phyloP scores from a whole-genome alignment of 129 eudicot genomes.

The Heracleum sosnowskyi region DNA sequence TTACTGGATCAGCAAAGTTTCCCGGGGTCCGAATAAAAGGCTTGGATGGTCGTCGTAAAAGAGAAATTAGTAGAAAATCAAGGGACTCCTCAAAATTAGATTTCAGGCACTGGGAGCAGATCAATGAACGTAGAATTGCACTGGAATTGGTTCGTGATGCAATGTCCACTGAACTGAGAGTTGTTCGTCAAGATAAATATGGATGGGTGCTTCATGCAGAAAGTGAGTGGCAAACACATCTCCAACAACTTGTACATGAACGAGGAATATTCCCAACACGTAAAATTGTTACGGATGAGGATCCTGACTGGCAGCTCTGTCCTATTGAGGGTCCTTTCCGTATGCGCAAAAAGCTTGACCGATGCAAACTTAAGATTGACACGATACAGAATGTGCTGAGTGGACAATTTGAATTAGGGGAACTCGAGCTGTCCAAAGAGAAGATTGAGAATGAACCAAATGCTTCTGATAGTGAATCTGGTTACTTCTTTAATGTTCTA shows the following conservation, averaged over 20 bases:
- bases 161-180: conserved; percentile 80
- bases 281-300: conserved; percentile 33
- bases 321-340: conserved; percentile 98
- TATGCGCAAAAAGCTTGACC: conserved; percentile 92
- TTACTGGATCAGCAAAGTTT: conserved; percentile 73
- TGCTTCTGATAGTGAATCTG: conserved; percentile 48
- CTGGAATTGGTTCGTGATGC: conserved; percentile 79
- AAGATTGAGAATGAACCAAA: conserved; percentile 44
- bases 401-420: conserved; percentile 54
- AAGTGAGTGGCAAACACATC: conserved; percentile 95
- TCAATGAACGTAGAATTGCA: conserved; percentile 75
- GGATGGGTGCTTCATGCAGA: conserved; percentile 99
- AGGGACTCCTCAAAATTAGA: conserved; percentile 62
- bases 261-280: conserved; percentile 85
- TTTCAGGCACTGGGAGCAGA: conserved; percentile 81
- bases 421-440: conserved; percentile 37
- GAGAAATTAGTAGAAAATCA: conserved; percentile 54
- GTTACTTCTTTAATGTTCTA: conserved; percentile 41
- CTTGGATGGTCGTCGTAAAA: conserved; percentile 84
- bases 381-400: conserved; percentile 57
- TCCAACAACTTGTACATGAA: conserved; percentile 92
- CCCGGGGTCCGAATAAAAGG: conserved; percentile 77
- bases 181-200: conserved; percentile 93
- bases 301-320: conserved; percentile 88
- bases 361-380: conserved; percentile 59